phyloP scores from a whole-genome alignment of 371 early-diverging fungal genomes.

The Zychaea mexicana region DNA sequence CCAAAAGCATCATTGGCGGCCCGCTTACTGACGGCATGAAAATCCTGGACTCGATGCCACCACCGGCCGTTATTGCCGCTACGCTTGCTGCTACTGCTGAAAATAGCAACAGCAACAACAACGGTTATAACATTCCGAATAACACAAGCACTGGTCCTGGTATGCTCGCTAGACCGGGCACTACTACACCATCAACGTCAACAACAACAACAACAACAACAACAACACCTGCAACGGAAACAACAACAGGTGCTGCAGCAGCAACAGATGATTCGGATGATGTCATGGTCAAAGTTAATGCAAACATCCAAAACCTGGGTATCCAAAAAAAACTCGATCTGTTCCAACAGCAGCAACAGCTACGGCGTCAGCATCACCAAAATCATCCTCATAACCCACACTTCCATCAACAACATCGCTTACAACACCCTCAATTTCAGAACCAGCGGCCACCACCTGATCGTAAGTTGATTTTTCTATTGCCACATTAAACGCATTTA shows the following conservation, averaged over 20 bases:
- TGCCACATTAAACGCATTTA: too few species aligned
- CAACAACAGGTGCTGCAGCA: slow-evolving; percentile 1
- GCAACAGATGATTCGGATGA: slow-evolving; percentile 1
- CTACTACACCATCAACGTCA: neutral
- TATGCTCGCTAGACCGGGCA: too few species aligned
- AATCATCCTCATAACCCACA: neutral
- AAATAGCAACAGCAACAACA: too few species aligned
- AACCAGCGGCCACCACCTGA: neutral
- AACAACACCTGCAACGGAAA: too few species aligned
- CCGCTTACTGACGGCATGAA: slow-evolving; percentile 83
- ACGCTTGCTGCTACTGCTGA: neutral
- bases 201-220: neutral
- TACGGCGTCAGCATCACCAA: too few species aligned
- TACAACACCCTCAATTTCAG: neutral
- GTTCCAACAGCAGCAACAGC: neutral
- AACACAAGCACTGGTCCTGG: slow-evolving; percentile 9
- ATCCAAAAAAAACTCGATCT: slow-evolving; percentile 10
- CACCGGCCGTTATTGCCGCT: neutral
- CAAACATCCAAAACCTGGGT: slow-evolving; percentile 15
- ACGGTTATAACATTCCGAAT: too few species aligned
- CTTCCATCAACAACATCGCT: neutral
- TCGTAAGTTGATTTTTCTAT: too few species aligned
- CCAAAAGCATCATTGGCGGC: slow-evolving; percentile 74
- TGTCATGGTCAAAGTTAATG: slow-evolving; percentile 19
- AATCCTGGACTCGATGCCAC: slow-evolving; percentile 54